phyloP scores from a whole-genome alignment of 2,329 filamentous ascomycete genomes.

The Purpureocillium takamizusanense region DNA sequence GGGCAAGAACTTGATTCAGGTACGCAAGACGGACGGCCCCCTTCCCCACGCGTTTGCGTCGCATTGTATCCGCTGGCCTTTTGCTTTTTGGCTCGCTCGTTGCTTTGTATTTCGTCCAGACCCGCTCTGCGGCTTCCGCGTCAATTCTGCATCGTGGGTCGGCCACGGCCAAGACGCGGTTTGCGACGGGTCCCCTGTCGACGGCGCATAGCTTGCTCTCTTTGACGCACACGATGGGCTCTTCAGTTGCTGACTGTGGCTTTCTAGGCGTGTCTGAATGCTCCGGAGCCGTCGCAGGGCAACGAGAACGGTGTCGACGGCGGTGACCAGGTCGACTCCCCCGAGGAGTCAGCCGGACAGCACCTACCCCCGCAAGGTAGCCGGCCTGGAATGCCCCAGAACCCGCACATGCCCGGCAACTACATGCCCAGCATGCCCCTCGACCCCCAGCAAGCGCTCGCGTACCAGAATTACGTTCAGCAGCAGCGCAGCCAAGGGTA shows the following conservation, averaged over 20 bases:
- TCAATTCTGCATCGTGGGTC: no score
- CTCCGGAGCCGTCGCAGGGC: constrained; percentile 77
- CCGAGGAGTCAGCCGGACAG: constrained; percentile 74
- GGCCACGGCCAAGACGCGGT: no score
- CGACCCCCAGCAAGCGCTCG: constrained; percentile 70
- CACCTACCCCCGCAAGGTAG: constrained; percentile 58
- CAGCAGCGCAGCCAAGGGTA: constrained; percentile 59
- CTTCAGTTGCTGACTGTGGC: no score
- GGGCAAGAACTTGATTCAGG: constrained; percentile 98
- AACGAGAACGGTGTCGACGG: constrained; percentile 76
- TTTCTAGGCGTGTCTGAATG: constrained; percentile 89
- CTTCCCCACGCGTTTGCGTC: constrained; percentile 1
- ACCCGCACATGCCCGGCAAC: constrained; percentile 52
- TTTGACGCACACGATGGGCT: no score
- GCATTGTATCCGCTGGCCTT: not conserved
- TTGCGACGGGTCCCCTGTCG: no score
- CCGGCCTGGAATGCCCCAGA: constrained; percentile 57
- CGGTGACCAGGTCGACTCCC: constrained; percentile 72
- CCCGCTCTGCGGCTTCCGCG: no score
- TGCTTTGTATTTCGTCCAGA: not conserved
- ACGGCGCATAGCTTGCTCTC: no score
- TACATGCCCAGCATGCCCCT: constrained; percentile 58
- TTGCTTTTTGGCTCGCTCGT: not conserved
- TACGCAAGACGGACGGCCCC: no score
- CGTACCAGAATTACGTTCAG: constrained; percentile 71